These are phyloP conservation scores for Xylaria bambusicola DNA, from an alignment of 495 filamentous ascomycete species.

Conservation along the genomic window DNA sequence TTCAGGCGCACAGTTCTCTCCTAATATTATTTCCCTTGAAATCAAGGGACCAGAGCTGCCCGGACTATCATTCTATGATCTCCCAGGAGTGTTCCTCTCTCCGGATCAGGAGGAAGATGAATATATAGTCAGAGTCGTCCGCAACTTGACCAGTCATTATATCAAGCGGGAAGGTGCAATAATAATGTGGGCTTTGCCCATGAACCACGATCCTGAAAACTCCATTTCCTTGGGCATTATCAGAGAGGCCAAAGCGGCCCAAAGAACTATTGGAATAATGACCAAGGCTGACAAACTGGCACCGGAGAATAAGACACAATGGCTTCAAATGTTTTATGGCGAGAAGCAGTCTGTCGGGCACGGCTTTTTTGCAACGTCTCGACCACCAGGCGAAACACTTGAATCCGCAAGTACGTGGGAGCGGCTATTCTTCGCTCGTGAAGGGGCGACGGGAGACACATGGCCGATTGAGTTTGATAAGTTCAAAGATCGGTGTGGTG, in stretches of 20 bases:
- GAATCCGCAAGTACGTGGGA: constrained; percentile 59
- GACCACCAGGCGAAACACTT: constrained; percentile 46
- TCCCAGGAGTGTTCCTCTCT: constrained; percentile 76
- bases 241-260: constrained; percentile 54
- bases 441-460: constrained; percentile 16
- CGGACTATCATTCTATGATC: constrained; percentile 74
- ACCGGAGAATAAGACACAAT: constrained; percentile 53
- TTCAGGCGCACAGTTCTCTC: constrained; percentile 66
- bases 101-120: constrained; percentile 60
- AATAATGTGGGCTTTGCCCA: constrained; percentile 71
- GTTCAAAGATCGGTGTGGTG: constrained; percentile 60
- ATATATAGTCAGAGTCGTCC: constrained; percentile 67
- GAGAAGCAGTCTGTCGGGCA: constrained; percentile 58
- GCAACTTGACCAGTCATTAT: constrained; percentile 68
- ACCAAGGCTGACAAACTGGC: constrained; percentile 75
- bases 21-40: constrained; percentile 73
- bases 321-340: constrained; percentile 61
- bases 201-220: constrained; percentile 72
- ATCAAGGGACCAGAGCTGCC: constrained; percentile 70
- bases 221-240: constrained; percentile 69
- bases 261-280: constrained; percentile 71
- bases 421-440: constrained; percentile 56
- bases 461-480: constrained; percentile 50
- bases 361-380: constrained; percentile 65
- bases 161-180: constrained; percentile 65